Percentiles rank a stretch among this genome's conserved stretches.
Conservation (phyloP, 176 grass and related monocot species). For the Raddia distichophylla region DNA sequence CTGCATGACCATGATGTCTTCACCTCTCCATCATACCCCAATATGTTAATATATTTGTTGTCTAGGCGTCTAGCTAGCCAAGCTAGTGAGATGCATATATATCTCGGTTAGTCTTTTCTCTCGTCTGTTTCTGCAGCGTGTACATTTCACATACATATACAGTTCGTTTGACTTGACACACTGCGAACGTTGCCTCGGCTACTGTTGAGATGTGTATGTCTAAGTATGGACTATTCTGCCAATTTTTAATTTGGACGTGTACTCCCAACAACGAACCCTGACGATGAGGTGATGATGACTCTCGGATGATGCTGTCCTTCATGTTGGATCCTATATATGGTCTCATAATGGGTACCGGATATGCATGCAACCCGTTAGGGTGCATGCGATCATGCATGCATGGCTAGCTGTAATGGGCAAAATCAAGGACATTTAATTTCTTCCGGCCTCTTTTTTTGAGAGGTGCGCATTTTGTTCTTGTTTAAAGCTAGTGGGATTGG, state of each 20-base stretch:
- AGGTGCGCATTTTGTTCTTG: too few relatives aligned
- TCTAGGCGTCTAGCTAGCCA: background rate
- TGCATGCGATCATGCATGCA: conserved; percentile 11
- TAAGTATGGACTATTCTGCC: background rate
- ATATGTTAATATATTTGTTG: too few relatives aligned
- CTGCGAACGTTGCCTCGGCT: background rate
- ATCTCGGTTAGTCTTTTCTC: background rate
- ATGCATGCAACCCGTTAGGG: background rate
- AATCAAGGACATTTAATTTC: background rate
- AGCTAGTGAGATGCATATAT: background rate
- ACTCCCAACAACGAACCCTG: conserved; percentile 15
- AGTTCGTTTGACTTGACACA: background rate
- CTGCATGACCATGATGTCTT: conserved; percentile 2
- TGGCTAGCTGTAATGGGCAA: background rate
- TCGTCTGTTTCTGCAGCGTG: background rate
- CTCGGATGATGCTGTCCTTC: conserved; percentile 16
- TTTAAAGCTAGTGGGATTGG: too few relatives aligned
- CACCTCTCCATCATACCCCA: conserved; percentile 3
- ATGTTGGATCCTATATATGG: background rate
- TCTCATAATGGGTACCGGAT: background rate
- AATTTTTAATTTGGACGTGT: background rate
- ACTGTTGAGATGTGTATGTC: background rate
- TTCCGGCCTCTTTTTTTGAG: too few relatives aligned
- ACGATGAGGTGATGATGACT: conserved; percentile 13
- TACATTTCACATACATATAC: background rate